Conservation (phyloP, 768 basidiomycete species). For the Hericium erinaceus region DNA sequence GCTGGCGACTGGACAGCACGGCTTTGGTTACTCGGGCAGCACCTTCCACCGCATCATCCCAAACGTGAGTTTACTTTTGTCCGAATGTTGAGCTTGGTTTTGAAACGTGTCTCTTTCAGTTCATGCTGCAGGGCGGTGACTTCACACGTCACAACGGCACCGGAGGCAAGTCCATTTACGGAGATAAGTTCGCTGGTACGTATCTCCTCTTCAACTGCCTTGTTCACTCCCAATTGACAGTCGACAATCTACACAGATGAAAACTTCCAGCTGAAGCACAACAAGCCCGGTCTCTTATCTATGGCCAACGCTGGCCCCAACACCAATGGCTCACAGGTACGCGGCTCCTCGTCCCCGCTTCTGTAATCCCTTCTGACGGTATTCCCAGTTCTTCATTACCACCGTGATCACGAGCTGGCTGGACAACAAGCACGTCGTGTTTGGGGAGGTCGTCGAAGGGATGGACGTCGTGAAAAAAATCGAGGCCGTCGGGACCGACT, state of each 20-base stretch:
- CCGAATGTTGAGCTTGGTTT: not conserved
- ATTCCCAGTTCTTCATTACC: constrained; percentile 69
- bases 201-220: constrained; percentile 2
- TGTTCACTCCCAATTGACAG: not conserved
- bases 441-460: constrained; percentile 71
- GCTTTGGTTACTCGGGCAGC: constrained; percentile 62
- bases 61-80: not conserved
- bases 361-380: constrained; percentile 34
- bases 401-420: constrained; percentile 73
- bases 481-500: constrained; percentile 29
- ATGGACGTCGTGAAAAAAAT: constrained; percentile 42
- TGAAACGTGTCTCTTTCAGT: constrained; percentile 22
- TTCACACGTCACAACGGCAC: constrained; percentile 61
- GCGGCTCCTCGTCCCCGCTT: constrained; percentile 1
- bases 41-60: constrained; percentile 83
- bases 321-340: constrained; percentile 67
- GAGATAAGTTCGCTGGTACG: constrained; percentile 54
- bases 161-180: constrained; percentile 76
- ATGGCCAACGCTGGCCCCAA: constrained; percentile 78
- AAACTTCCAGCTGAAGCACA: constrained; percentile 75
- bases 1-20: constrained; percentile 67
- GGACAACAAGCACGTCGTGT: constrained; percentile 79
- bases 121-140: constrained; percentile 91
- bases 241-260: constrained; percentile 47
- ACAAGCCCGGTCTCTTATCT: constrained; percentile 55